Evolutionary conservation across 2,329 filamentous ascomycete genomes (phyloP).

Genomic region (Sporothrix humicola): DNA sequence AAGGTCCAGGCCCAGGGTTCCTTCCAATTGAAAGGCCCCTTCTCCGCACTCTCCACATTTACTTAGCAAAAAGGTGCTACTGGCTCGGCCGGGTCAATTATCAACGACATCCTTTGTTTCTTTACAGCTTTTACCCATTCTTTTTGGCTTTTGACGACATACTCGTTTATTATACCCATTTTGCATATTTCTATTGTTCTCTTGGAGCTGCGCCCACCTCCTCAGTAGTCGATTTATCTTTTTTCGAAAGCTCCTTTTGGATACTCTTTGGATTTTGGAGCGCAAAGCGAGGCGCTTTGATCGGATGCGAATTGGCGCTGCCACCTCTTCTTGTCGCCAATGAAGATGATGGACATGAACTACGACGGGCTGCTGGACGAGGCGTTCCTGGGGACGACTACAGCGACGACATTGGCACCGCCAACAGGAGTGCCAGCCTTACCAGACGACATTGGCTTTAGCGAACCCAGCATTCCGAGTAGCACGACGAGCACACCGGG

Average conservation of each 20-base stretch:
- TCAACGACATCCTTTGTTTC: conserved; percentile 21
- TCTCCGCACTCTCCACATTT: conserved; percentile 18
- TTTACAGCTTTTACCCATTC: not conserved
- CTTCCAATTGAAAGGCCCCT: conserved; percentile 4
- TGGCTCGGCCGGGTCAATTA: not conserved
- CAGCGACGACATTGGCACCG: not conserved
- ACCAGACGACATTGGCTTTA: not conserved
- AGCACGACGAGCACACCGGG: conserved; percentile 23
- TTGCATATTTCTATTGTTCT: not conserved
- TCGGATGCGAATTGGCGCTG: not conserved
- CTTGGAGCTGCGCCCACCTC: not conserved
- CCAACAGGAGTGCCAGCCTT: not conserved
- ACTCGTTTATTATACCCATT: not conserved
- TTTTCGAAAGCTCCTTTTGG: not conserved
- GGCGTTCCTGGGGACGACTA: conserved; percentile 8
- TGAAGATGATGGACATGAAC: conserved; percentile 29
- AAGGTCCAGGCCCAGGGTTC: conserved; percentile 15
- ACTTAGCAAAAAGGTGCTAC: not conserved
- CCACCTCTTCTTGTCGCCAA: not conserved
- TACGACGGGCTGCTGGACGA: conserved; percentile 26
- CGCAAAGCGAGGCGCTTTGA: not conserved
- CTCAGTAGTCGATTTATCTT: not conserved
- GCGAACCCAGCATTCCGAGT: conserved; percentile 12
- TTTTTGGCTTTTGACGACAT: not conserved
- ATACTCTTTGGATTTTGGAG: not conserved